Evolutionary conservation across 2,329 filamentous ascomycete genomes (phyloP), one percentile per base, ranked within the genome.

Genomic region (Kalaharituber pfeilii): DNA sequence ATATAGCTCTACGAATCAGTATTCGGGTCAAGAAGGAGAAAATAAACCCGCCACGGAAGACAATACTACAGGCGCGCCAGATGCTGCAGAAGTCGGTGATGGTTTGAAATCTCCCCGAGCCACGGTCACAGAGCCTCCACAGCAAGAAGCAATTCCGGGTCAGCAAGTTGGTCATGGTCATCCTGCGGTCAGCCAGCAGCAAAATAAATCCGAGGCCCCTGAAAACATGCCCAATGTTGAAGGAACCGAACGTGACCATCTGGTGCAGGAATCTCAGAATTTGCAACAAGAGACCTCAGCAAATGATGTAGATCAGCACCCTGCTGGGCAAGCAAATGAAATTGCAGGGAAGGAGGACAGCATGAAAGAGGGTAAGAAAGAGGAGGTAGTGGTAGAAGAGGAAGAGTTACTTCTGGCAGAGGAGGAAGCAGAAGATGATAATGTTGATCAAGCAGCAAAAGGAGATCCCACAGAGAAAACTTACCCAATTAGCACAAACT

Each of bases 1-100:
- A 5, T 69, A 67, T 67, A 66, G 66, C 26, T 26, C 25, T 5
- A 33, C 28, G 18, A 33, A 50, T 30, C 11, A 1, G 5, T 13
- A 20, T 13, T 15, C 18, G 24, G 13, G 25, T 47, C n/a, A 47
- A 20, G 24, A 47, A 13, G 42, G 11, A 15, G 18, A 13, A 22
- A 15, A 47, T 15, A 13, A n/a, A 47, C 42, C 5, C 3, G n/a
- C 42, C 5, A 20, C 42, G 25, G 22, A 47, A 47, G 42, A 47
- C 22, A 25, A 8, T 20, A 22, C 11, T 24, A 22, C 15, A 5
- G 11, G 13, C 15, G n/a, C 15, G 11, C 13, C 18, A 11, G 22
- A 47, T 22, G 42, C 15, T 5, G 15, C 15, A 20, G n/a, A 47
- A 47, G 42, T n/a, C n/a, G n/a, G n/a, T n/a, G n/a, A n/a, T n/a